Evolutionary conservation across 2,329 filamentous ascomycete species (phyloP).

Genomic region (Zasmidium cellare): DNA sequence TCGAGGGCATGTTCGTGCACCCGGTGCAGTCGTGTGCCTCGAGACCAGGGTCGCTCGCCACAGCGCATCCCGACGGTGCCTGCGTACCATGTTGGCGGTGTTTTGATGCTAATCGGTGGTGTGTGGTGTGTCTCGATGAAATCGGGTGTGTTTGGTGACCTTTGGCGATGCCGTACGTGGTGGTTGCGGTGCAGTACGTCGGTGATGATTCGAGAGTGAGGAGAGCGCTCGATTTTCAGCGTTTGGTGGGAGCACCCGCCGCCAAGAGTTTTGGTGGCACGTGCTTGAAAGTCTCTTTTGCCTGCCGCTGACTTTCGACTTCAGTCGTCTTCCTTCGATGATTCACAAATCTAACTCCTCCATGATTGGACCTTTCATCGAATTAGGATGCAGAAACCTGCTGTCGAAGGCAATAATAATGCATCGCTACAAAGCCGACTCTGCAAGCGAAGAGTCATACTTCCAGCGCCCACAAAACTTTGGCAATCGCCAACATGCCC

Average conservation of each 20-base stretch:
- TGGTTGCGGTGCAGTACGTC: slow-evolving; percentile 7
- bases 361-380: neutral
- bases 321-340: neutral
- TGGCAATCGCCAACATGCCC: no score
- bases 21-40: slow-evolving; percentile 29
- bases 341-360: neutral
- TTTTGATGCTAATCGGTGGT: slow-evolving; percentile 20
- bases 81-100: slow-evolving; percentile 34
- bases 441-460: no score
- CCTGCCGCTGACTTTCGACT: neutral
- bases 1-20: slow-evolving; percentile 3
- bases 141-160: slow-evolving; percentile 15
- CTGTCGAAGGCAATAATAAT: no score
- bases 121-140: slow-evolving; percentile 12
- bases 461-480: no score
- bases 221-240: neutral
- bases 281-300: neutral
- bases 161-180: slow-evolving; percentile 20
- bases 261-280: neutral
- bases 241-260: neutral
- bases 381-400: no score
- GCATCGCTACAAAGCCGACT: no score
- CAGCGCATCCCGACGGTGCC: slow-evolving; percentile 6
- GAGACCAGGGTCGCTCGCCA: slow-evolving; percentile 15
- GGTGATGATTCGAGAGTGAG: neutral